Percentiles rank a stretch among this genome's conserved stretches.
These are phyloP conservation scores for Pseudogymnoascus sp. DNA, from an alignment of 2,329 filamentous ascomycete species.

Conservation along the genomic window DNA sequence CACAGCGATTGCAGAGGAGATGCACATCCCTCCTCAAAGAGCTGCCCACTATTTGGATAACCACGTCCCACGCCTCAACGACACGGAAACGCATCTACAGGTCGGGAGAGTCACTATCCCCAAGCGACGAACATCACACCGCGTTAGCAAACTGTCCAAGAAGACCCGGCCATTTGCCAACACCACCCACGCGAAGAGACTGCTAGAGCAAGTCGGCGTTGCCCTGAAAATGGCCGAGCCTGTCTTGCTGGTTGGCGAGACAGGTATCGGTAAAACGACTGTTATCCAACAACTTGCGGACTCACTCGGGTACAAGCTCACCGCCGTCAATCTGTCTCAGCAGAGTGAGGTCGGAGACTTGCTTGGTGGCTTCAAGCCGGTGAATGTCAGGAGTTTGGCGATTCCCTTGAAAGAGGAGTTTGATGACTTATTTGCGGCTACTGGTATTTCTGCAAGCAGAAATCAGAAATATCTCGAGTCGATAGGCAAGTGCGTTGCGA, in stretches of 20 bases:
- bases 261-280: constrained; percentile 96
- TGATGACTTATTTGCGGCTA: constrained; percentile 78
- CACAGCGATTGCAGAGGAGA: constrained; percentile 70
- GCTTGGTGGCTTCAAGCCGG: constrained; percentile 91
- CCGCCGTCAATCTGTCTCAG: constrained; percentile 92
- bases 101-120: constrained; percentile 60
- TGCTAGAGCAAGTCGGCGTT: constrained; percentile 83
- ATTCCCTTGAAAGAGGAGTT: constrained; percentile 92
- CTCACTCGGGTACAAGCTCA: constrained; percentile 75
- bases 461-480: constrained; percentile 82
- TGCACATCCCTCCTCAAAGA: constrained; percentile 78
- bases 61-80: constrained; percentile 64
- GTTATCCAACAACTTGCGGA: constrained; percentile 88
- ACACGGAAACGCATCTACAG: constrained; percentile 49
- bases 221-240: constrained; percentile 82
- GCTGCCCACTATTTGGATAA: constrained; percentile 69
- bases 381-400: constrained; percentile 81
- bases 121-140: constrained; percentile 46
- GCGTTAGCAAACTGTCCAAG: constrained; percentile 42
- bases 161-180: constrained; percentile 72
- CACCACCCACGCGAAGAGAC: constrained; percentile 73
- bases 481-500: constrained; percentile 70
- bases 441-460: constrained; percentile 76
- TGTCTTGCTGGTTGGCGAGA: constrained; percentile 92
- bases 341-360: constrained; percentile 97